phyloP scores from a whole-genome alignment of 441 rosid species.

The Macaranga tanarius region DNA sequence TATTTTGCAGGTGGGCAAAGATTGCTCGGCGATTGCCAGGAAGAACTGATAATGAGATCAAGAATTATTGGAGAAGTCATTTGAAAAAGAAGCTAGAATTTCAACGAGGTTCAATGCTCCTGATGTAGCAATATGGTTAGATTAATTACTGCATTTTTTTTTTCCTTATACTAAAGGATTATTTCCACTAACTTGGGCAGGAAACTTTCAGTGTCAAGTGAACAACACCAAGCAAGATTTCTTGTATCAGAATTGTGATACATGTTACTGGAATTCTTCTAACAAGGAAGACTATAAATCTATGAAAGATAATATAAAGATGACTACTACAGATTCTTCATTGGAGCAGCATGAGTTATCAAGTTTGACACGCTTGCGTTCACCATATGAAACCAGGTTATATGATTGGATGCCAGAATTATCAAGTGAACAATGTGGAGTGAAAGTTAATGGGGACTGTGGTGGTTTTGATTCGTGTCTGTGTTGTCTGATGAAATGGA shows the following conservation, averaged over 20 bases:
- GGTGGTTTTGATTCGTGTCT: slow-evolving; percentile 23
- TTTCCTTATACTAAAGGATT: background rate
- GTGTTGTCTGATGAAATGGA: slow-evolving; percentile 28
- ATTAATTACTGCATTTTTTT: background rate
- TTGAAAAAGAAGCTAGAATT: slow-evolving; percentile 45
- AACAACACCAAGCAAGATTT: slow-evolving; percentile 28
- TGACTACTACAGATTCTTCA: background rate
- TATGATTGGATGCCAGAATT: slow-evolving; percentile 53
- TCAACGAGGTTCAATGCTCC: slow-evolving; percentile 40
- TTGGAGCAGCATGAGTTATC: slow-evolving; percentile 25
- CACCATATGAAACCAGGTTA: slow-evolving; percentile 55
- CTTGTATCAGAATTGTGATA: slow-evolving; percentile 29
- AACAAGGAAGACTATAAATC: slow-evolving; percentile 22
- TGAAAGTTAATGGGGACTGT: slow-evolving; percentile 24
- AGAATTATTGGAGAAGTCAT: slow-evolving; percentile 79
- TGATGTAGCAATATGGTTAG: background rate
- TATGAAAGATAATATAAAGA: slow-evolving; percentile 23
- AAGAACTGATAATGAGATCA: slow-evolving; percentile 76
- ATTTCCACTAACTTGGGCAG: slow-evolving; percentile 14
- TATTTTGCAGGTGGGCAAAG: slow-evolving; percentile 54
- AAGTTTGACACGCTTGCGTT: slow-evolving; percentile 31
- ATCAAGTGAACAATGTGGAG: slow-evolving; percentile 33
- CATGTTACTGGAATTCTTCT: slow-evolving; percentile 27
- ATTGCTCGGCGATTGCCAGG: slow-evolving; percentile 75
- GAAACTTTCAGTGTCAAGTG: slow-evolving; percentile 17